Base-by-base conservation (phyloP, 164 flowering plant species). In the Liquidambar formosana region DNA sequence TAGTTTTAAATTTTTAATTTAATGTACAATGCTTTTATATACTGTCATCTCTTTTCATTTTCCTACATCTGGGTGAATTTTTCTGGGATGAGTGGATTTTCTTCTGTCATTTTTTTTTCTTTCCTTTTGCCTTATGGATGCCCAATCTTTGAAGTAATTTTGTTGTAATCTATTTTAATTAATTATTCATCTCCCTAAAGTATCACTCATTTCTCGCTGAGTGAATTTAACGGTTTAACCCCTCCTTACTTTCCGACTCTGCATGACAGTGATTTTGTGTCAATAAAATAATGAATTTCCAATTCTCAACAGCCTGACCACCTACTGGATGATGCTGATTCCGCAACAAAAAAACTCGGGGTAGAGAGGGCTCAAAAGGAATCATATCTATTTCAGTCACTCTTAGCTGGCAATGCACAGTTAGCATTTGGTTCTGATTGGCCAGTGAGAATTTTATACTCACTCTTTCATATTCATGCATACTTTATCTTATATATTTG, bases 401-500 rank as follows among this genome's bases (percentile, higher is more conserved):
- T 95, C 44, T 60, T 87, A 46, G 63, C 82, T 58, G 75, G 83
- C 78, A 80, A 81, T 72, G 88, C 87, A n/a, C 73, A 22, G 41
- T 66, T 95, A 77, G 92, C 93, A 22, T 87, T 93, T 78, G 99
- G 99, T 73, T 95, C 99, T 73, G 99, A 95, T 80, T 95, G 97
- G 97, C 99, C 97, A 0, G 99, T 95, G 67, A 84, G 96, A 64
- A 54, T 45, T 63, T 54, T 47, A 56, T 14, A 1, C 27, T 16
- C 38, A 53, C 25, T 52, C 67, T 46, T 46, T 6, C 2, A 33
- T 19, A 28, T 38, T 26, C 33, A 26, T 57, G 22, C 26, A 10
- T 41, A 69, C 41, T 33, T 33, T 2, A 33, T 2, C 41, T 33
- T 33, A 28, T 53, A 4, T n/a, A 18, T 41, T 59, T 60, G 22